Conservation (phyloP, 768 basidiomycete genomes). For the Leccinellum rugosiceps region DNA sequence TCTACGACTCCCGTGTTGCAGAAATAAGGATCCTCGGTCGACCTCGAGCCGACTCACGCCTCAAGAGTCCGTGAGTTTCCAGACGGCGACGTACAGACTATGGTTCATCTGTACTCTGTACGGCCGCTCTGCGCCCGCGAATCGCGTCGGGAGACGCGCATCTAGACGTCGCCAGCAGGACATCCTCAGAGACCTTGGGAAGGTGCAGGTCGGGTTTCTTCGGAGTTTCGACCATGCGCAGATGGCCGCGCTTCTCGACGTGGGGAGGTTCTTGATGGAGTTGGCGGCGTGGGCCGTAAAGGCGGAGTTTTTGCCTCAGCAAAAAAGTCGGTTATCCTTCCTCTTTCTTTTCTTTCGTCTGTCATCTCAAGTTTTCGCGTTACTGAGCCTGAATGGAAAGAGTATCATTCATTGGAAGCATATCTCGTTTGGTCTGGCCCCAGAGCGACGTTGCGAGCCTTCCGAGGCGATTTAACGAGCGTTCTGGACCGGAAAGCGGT, state of each 20-base stretch:
- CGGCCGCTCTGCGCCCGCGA: neutral
- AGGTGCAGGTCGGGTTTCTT: neutral
- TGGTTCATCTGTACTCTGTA: neutral
- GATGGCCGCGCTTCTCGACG: neutral
- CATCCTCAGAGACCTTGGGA: neutral
- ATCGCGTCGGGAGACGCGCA: neutral
- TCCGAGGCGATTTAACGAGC: slow-evolving; percentile 4
- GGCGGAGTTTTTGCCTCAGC: neutral
- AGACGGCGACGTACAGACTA: neutral
- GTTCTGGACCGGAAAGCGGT: slow-evolving; percentile 8
- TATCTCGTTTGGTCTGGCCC: slow-evolving; percentile 17
- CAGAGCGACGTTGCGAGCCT: slow-evolving; percentile 7
- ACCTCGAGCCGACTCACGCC: neutral
- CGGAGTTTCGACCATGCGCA: neutral
- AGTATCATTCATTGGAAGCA: neutral
- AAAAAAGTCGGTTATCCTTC: neutral
- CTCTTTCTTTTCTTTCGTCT: neutral
- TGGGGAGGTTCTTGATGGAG: neutral
- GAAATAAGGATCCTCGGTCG: slow-evolving; percentile 36
- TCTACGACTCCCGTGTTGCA: slow-evolving; percentile 6
- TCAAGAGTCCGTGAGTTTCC: neutral
- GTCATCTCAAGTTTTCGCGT: neutral
- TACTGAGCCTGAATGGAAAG: neutral
- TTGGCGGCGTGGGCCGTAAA: neutral
- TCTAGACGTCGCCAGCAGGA: neutral